A percentile compares a stretch with the other conserved stretches of the same genome.
These are phyloP conservation scores for Colletotrichum limetticola DNA, from an alignment of 2,329 filamentous ascomycete species.

Conservation along the genomic window DNA sequence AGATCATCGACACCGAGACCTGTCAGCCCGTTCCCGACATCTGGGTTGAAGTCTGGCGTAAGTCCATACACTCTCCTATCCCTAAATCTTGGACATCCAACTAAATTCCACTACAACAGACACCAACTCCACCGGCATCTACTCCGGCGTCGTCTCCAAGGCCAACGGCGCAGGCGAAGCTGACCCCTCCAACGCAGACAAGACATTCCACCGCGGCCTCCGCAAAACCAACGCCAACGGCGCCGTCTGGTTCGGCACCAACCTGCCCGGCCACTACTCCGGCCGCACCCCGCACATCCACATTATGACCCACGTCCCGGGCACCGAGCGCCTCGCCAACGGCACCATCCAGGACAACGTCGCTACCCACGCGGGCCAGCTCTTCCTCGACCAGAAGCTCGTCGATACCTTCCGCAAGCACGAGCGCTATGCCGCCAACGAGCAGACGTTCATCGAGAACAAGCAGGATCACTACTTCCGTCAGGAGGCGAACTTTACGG, in stretches of 20 bases:
- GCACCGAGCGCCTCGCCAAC: constrained; percentile 36
- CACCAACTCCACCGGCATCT: constrained; percentile 28
- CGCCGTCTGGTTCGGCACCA: constrained; percentile 50
- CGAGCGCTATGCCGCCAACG: constrained; percentile 59
- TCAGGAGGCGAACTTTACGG: constrained; percentile 58
- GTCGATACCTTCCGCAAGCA: constrained; percentile 54
- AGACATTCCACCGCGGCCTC: constrained; percentile 16
- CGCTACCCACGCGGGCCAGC: constrained; percentile 26
- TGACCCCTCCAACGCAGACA: constrained; percentile 7
- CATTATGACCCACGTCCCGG: constrained; percentile 50
- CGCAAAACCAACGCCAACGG: constrained; percentile 37
- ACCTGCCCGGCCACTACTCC: constrained; percentile 57
- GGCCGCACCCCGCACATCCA: constrained; percentile 60
- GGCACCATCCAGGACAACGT: constrained; percentile 35
- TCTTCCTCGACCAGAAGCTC: constrained; percentile 22
- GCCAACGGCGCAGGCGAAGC: constrained; percentile 14
- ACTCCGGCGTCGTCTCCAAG: constrained; percentile 22
- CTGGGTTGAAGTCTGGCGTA: constrained; percentile 29
- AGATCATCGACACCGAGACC: constrained; percentile 33
- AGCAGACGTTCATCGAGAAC: constrained; percentile 60
- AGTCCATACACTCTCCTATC: not conserved
- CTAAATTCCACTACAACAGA: not conserved
- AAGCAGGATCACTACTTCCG: constrained; percentile 63
- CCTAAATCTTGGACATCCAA: not conserved
- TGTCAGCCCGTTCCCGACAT: constrained; percentile 19